Conservation (phyloP, 495 filamentous ascomycete species). For the Talaromyces trachyspermus region DNA sequence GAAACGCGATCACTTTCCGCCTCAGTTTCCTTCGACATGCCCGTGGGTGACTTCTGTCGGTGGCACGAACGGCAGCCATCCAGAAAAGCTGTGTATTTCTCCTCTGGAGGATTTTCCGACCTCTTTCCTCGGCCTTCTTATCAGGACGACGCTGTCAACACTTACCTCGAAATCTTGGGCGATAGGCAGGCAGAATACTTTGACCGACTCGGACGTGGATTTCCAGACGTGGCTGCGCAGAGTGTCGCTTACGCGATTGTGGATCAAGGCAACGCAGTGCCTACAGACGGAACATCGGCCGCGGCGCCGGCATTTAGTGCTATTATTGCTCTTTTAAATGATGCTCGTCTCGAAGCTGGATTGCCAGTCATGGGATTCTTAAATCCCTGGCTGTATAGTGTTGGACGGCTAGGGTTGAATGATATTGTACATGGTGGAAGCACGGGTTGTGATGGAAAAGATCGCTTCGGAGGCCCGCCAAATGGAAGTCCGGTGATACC, state of each 20-base stretch:
- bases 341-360: conserved; percentile 49
- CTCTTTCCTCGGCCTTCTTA: conserved; percentile 53
- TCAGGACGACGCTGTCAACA: conserved; percentile 49
- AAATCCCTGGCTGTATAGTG: conserved; percentile 65
- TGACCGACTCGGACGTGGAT: conserved; percentile 59
- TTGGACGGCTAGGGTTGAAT: conserved; percentile 44
- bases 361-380: conserved; percentile 58
- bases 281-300: conserved; percentile 57
- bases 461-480: conserved; percentile 21
- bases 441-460: conserved; percentile 49
- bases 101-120: conserved; percentile 63
- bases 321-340: conserved; percentile 62
- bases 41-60: conserved; percentile 69
- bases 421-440: conserved; percentile 56
- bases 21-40: conserved; percentile 64
- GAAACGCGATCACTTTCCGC: conserved; percentile 57
- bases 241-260: conserved; percentile 44
- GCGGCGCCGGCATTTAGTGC: conserved; percentile 56
- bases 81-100: conserved; percentile 52
- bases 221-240: conserved; percentile 68
- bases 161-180: conserved; percentile 48
- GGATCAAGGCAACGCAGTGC: conserved; percentile 41
- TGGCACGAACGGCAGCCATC: conserved; percentile 48
- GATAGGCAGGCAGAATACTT: conserved; percentile 40
- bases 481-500: conserved; percentile 27